Evolutionary conservation across 129 eudicot genomes (phyloP).

Genomic region (Smallanthus sonchifolius): DNA sequence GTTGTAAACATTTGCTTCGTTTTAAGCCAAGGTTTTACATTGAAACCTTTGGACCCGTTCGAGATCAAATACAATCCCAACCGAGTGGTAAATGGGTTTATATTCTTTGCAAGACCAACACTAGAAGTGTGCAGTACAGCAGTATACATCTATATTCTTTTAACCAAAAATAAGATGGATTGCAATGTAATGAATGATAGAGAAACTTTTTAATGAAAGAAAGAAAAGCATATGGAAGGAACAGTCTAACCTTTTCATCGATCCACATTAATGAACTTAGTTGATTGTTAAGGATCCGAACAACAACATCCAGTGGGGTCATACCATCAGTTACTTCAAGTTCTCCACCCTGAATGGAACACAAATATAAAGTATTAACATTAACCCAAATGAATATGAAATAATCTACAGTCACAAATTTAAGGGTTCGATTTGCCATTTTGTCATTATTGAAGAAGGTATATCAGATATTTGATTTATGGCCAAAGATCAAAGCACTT

Average conservation of each 20-base stretch:
- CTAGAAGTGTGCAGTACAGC: neutral
- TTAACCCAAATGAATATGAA: neutral
- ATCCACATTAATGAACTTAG: constrained; percentile 92
- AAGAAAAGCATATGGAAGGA: neutral
- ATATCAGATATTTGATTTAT: neutral
- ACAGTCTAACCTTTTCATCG: constrained; percentile 77
- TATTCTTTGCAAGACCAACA: neutral
- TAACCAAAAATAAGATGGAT: neutral
- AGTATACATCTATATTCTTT: too few species aligned
- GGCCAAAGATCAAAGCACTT: neutral
- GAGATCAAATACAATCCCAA: neutral
- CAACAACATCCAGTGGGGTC: constrained; percentile 89
- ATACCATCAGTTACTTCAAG: constrained; percentile 79
- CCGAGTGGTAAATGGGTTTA: neutral
- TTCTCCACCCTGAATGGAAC: constrained; percentile 67
- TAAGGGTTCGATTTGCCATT: neutral
- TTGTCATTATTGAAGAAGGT: neutral
- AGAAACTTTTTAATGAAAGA: constrained; percentile 2
- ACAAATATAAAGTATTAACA: neutral
- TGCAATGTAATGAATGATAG: neutral
- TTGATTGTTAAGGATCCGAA: constrained; percentile 84
- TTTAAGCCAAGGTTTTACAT: neutral
- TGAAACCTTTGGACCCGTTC: neutral
- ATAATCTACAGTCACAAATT: neutral
- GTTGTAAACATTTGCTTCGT: neutral